phyloP scores from a whole-genome alignment of 176 grass and related monocot species.

The Pontederia crassipes region DNA sequence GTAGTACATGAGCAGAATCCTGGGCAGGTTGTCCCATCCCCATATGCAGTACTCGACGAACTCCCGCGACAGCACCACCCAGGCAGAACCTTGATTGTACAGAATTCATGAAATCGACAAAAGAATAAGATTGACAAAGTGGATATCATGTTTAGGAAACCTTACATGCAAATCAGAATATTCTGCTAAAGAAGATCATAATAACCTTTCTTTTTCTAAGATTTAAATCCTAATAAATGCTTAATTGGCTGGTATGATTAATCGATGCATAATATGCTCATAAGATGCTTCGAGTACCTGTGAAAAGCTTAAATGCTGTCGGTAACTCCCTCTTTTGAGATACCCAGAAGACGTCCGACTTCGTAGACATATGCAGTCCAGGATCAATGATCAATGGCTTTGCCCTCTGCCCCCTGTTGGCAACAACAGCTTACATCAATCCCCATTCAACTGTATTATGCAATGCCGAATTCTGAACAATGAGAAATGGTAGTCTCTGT shows the following conservation, averaged over 20 bases:
- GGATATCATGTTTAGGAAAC: too few species aligned
- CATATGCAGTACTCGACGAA: constrained; percentile 75
- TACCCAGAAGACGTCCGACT: constrained; percentile 71
- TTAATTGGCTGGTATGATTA: too few species aligned
- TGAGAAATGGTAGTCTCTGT: neutral
- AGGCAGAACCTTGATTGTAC: constrained; percentile 48
- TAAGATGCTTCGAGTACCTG: constrained; percentile 18
- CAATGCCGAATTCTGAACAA: neutral
- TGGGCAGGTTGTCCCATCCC: constrained; percentile 98
- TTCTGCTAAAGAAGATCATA: too few species aligned
- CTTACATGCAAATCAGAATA: too few species aligned
- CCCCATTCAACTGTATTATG: neutral
- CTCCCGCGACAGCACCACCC: constrained; percentile 54
- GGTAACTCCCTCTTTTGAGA: constrained; percentile 39
- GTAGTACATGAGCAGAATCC: constrained; percentile 97
- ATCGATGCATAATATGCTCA: neutral
- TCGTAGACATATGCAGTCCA: constrained; percentile 46
- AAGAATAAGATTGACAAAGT: too few species aligned
- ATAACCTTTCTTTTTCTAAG: neutral
- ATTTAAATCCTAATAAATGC: neutral
- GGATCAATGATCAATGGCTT: constrained; percentile 70
- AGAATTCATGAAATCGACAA: neutral
- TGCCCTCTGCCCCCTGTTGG: constrained; percentile 36
- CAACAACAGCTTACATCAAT: neutral
- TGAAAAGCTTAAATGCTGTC: constrained; percentile 77